Percentiles rank a stretch among this genome's conserved stretches.
Evolutionary conservation across 2,329 filamentous ascomycete species (phyloP).

Genomic region (Trichoderma sp.): DNA sequence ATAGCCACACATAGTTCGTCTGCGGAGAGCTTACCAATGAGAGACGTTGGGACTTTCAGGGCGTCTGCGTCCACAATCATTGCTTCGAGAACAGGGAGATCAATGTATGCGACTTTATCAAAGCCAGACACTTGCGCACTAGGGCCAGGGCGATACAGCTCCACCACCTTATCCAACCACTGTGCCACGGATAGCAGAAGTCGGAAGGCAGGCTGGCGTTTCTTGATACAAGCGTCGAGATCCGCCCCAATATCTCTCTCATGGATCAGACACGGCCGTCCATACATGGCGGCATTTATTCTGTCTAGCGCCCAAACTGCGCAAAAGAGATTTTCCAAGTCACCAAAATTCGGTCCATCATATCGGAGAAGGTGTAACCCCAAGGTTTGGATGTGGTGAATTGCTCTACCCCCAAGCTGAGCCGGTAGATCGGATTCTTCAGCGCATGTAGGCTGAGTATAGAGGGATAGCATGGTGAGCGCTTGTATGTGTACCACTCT

Average conservation of each 20-base stretch:
- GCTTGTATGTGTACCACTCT: constrained; percentile 55
- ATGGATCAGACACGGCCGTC: constrained; percentile 58
- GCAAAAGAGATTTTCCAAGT: constrained; percentile 53
- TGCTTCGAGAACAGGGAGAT: constrained; percentile 56
- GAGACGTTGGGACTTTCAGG: constrained; percentile 46
- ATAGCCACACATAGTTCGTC: too few species aligned
- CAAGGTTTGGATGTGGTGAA: constrained; percentile 57
- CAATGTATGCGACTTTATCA: constrained; percentile 48
- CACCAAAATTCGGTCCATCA: constrained; percentile 40
- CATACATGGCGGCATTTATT: constrained; percentile 59
- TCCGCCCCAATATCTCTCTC: constrained; percentile 58
- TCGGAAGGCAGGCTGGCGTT: constrained; percentile 54
- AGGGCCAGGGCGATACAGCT: constrained; percentile 56
- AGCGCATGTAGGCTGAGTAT: constrained; percentile 53
- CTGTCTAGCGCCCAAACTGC: constrained; percentile 61
- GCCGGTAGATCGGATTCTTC: constrained; percentile 56
- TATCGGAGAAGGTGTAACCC: constrained; percentile 51
- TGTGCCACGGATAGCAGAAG: constrained; percentile 54
- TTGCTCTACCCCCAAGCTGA: constrained; percentile 51
- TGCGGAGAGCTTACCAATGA: constrained; percentile 44
- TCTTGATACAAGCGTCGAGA: constrained; percentile 49
- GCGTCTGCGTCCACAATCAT: constrained; percentile 56
- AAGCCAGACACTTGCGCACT: constrained; percentile 40
- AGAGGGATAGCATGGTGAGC: constrained; percentile 55
- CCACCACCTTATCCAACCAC: constrained; percentile 58